Conservation (phyloP, 108 stramenopile genomes). For the Pseudonitzschia delicatissima region DNA sequence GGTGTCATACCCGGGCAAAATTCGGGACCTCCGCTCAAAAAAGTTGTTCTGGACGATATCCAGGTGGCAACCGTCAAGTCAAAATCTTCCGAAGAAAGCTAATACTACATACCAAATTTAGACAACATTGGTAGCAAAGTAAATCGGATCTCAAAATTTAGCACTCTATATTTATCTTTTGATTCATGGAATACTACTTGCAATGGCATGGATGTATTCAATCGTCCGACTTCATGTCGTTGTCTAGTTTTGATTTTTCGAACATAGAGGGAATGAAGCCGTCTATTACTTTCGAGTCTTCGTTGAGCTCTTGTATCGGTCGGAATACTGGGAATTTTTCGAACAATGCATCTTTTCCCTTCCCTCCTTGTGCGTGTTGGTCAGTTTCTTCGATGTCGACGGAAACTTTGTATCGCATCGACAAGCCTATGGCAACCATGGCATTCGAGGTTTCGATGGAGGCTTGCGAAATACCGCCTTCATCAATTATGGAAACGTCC, state of each 20-base stretch:
- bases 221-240: constrained; percentile 14
- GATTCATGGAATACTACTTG: too few species aligned
- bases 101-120: not conserved
- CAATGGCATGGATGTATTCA: too few species aligned
- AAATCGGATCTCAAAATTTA: too few species aligned
- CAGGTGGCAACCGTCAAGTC: constrained; percentile 10
- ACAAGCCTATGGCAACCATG: constrained; percentile 25
- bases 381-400: constrained; percentile 2
- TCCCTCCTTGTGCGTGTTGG: not conserved
- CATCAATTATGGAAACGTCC: constrained; percentile 9
- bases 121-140: too few species aligned
- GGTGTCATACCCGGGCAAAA: constrained; percentile 59
- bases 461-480: not conserved
- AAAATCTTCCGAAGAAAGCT: not conserved
- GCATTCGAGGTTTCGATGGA: constrained; percentile 2
- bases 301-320: constrained; percentile 26
- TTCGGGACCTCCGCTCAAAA: constrained; percentile 49
- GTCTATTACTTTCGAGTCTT: constrained; percentile 37
- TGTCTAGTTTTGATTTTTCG: constrained; percentile 11
- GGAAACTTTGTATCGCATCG: constrained; percentile 25
- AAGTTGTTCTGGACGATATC: constrained; percentile 23
- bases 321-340: constrained; percentile 28
- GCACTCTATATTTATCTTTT: too few species aligned
- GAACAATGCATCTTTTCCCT: constrained; percentile 5
- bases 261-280: constrained; percentile 37